phyloP scores from a whole-genome alignment of 78 protist genomes.

The Ministeria vibrans region DNA sequence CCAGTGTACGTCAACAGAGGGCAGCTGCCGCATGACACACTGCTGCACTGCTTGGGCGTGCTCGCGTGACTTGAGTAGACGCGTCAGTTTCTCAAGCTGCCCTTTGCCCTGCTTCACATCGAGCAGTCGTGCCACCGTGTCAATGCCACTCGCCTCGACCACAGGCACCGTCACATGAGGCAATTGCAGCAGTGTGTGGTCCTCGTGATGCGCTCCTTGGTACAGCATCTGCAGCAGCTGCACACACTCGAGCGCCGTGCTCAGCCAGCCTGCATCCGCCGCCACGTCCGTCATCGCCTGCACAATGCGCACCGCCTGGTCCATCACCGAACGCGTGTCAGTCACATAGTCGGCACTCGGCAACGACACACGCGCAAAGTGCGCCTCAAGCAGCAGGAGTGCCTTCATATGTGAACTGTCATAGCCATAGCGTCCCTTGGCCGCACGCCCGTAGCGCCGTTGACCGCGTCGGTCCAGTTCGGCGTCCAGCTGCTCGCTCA shows the following conservation, averaged over 20 bases:
- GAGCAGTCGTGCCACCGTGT: not conserved
- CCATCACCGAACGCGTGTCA: conserved; percentile 90
- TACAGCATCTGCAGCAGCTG: conserved; percentile 62
- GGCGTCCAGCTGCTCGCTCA: conserved; percentile 61
- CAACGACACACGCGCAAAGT: conserved; percentile 56
- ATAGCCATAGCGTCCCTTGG: not conserved
- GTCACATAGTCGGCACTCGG: conserved; percentile 92
- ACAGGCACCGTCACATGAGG: too few relatives aligned
- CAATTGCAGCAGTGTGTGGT: not conserved
- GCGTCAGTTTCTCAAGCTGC: not conserved
- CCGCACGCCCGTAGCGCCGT: not conserved
- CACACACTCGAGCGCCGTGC: conserved; percentile 44
- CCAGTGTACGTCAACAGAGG: not conserved
- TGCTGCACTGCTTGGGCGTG: not conserved
- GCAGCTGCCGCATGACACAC: not conserved
- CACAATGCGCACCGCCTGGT: conserved; percentile 81
- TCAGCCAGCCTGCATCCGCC: conserved; percentile 64
- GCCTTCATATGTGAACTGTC: conserved; percentile 89
- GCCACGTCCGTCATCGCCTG: conserved; percentile 85
- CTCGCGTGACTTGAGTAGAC: not conserved
- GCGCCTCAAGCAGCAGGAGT: conserved; percentile 85
- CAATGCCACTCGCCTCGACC: not conserved
- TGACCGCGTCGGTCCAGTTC: too few relatives aligned
- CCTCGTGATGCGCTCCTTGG: conserved; percentile 48
- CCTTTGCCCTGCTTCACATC: too few relatives aligned